Evolutionary conservation across 1,284 basidiomycete species (phyloP).

Genomic region (Puccinia brachypodii): DNA sequence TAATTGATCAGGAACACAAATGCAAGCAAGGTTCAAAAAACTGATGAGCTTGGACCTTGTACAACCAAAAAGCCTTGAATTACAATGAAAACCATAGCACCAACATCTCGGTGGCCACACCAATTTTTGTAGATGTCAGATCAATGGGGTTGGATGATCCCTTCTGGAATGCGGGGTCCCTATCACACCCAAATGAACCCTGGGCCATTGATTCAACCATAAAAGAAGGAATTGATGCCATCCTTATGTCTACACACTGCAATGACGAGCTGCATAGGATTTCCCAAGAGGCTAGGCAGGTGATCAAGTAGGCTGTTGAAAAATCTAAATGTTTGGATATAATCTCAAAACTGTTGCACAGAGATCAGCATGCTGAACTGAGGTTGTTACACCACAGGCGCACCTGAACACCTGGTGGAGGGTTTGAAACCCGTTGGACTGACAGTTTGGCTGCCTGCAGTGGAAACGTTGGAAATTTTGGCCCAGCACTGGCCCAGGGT

Average conservation of each 20-base stretch:
- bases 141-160: not conserved
- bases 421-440: too few relatives aligned
- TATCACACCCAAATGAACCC: slow-evolving; percentile 1
- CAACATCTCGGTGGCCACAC: not conserved
- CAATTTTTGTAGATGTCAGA: not conserved
- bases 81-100: not conserved
- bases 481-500: too few relatives aligned
- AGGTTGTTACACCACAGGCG: not conserved
- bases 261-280: not conserved
- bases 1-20: not conserved
- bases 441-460: too few relatives aligned
- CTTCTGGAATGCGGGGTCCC: slow-evolving; percentile 2
- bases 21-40: slow-evolving; percentile 3
- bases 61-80: not conserved
- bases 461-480: too few relatives aligned
- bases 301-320: not conserved
- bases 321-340: not conserved
- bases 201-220: not conserved
- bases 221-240: not conserved
- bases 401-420: too few relatives aligned
- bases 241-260: not conserved
- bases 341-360: not conserved
- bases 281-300: not conserved
- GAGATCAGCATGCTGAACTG: not conserved
- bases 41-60: not conserved